Conservation (phyloP, 129 eudicot genomes). For the Lactuca sativa region DNA sequence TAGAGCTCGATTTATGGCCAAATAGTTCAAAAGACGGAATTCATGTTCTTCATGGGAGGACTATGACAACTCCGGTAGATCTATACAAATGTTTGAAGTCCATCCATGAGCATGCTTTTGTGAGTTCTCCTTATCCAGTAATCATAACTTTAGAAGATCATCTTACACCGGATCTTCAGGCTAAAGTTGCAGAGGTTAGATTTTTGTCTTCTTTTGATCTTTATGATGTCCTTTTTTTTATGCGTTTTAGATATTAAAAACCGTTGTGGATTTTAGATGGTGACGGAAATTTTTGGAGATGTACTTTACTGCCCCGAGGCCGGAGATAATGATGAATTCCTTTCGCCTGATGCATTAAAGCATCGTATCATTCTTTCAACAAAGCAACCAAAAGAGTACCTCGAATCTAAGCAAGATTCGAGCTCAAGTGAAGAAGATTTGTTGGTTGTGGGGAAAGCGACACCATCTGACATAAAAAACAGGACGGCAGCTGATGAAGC, state of each 20-base stretch:
- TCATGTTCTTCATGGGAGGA: constrained; percentile 97
- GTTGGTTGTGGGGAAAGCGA: constrained; percentile 29
- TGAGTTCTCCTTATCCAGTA: constrained; percentile 77
- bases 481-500: constrained; percentile 19
- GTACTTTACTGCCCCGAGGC: constrained; percentile 57
- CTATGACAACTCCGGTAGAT: constrained; percentile 74
- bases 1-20: constrained; percentile 99
- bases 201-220: background rate
- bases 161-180: constrained; percentile 76
- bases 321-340: constrained; percentile 58
- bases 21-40: constrained; percentile 70
- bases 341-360: constrained; percentile 67
- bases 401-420: constrained; percentile 42
- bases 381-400: constrained; percentile 80
- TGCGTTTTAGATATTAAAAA: constrained; percentile 5
- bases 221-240: background rate
- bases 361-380: constrained; percentile 72
- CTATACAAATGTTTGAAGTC: constrained; percentile 73
- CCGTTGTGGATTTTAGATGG: constrained; percentile 47
- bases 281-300: constrained; percentile 58
- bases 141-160: constrained; percentile 91
- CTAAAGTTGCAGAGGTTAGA: constrained; percentile 87
- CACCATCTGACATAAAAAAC: constrained; percentile 14
- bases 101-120: constrained; percentile 72
- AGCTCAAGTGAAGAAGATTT: constrained; percentile 32